Evolutionary conservation across 768 basidiomycete genomes (phyloP).

Genomic region (Pholiota microspora): DNA sequence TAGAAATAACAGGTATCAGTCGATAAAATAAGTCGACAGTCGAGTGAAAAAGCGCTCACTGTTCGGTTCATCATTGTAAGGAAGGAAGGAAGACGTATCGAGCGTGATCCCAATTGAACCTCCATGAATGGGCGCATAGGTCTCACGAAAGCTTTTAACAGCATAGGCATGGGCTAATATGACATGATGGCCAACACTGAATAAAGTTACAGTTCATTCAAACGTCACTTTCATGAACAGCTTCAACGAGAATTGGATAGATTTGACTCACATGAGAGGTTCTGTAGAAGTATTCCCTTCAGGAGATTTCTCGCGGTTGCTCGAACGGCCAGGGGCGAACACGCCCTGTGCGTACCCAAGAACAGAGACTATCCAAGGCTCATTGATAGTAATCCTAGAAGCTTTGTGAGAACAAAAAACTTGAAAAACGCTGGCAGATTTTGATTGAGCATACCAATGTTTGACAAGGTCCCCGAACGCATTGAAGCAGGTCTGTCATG

Average conservation of each 20-base stretch:
- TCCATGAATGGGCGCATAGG: constrained; percentile 51
- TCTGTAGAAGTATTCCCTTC: constrained; percentile 63
- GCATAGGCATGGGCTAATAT: constrained; percentile 71
- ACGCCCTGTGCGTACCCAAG: constrained; percentile 64
- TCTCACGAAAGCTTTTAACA: constrained; percentile 58
- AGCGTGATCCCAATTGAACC: constrained; percentile 74
- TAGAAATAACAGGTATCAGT: constrained; percentile 18
- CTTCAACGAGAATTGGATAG: too few relatives aligned
- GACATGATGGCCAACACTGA: constrained; percentile 63
- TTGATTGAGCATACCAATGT: constrained; percentile 47
- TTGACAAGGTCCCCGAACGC: constrained; percentile 73
- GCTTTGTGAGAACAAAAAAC: background rate
- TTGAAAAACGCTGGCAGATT: background rate
- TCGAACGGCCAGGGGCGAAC: constrained; percentile 70
- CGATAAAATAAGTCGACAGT: background rate
- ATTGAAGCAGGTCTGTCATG: constrained; percentile 56
- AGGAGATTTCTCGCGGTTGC: constrained; percentile 50
- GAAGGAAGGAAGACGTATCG: constrained; percentile 64
- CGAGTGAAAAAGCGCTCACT: constrained; percentile 39
- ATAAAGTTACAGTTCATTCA: background rate
- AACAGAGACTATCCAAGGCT: constrained; percentile 66
- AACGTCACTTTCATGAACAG: background rate
- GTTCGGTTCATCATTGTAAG: constrained; percentile 60
- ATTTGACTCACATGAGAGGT: constrained; percentile 55
- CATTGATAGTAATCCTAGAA: constrained; percentile 69